Evolutionary conservation across 805 yeast species (phyloP), one percentile per base, ranked within the genome.

Genomic region (Cyberlindnera sargentensis): DNA sequence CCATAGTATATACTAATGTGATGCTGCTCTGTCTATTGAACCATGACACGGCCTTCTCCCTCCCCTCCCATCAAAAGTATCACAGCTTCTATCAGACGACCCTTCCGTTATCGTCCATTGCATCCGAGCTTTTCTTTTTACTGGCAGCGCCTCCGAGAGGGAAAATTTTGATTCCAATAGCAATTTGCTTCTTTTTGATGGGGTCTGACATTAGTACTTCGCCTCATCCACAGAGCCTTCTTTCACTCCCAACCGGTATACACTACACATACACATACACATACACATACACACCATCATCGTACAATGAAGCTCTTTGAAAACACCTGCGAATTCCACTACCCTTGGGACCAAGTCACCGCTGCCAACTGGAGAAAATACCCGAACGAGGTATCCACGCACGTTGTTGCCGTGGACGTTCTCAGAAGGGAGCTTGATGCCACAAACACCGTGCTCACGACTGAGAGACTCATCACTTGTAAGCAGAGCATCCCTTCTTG

Each of bases 341-440:
- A 93, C 58, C 78, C 95, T 0, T 91, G 98, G 97, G 95, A 84
- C 26, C 88, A 84, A 54, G 95, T 91, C 26, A 84, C 96, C 1
- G 89, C 95, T 2, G 97, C 98, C 41, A 89, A 90, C 64, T 91
- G 99, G 99, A 80, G 77, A 51, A 91, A 91, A 55, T 91, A 91
- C 65, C 99, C 99, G n/a, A 91, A 93, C 61, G 95, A 89, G 54
- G 72, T 82, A 46, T 81, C 96, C 6, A 76, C 95, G 1, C 99
- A 91, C 63, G 99, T 91, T 8, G 82, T 87, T 28, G 93, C 93
- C 1, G 98, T 93, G 20, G 99, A 91, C 61, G 87, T 88, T 1
- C 64, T 91, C 30, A 71, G 84, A 46, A 72, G 98, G 49, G 88
- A 82, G 53, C 57, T 88, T 23, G 75, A 78, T 52, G 65, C 71